Conservation (phyloP, 2,329 filamentous ascomycete genomes). For the Venturiaceae sp. region DNA sequence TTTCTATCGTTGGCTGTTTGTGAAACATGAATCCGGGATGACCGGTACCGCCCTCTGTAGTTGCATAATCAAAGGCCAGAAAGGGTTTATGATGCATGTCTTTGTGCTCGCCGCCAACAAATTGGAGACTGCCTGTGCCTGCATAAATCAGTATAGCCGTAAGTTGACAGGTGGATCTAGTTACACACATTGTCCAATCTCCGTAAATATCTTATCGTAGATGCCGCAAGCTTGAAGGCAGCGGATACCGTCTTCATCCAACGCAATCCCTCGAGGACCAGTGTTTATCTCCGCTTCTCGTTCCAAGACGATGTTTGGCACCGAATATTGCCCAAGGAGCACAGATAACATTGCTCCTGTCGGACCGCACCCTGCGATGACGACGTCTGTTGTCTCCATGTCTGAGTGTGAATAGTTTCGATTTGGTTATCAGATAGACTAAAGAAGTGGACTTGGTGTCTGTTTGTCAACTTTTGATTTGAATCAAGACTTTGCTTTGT, state of each 20-base stretch:
- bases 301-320: constrained; percentile 20
- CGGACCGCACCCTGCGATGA: constrained; percentile 26
- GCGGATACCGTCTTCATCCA: constrained; percentile 24
- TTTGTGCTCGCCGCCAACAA: constrained; percentile 10
- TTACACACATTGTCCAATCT: constrained; percentile 20
- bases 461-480: too few relatives aligned
- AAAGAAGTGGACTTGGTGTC: too few relatives aligned
- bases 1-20: not conserved
- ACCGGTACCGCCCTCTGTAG: not conserved
- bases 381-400: constrained; percentile 15
- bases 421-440: too few relatives aligned
- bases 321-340: constrained; percentile 16
- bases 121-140: constrained; percentile 15
- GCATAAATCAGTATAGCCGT: too few relatives aligned
- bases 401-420: too few relatives aligned
- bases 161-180: too few relatives aligned
- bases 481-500: too few relatives aligned
- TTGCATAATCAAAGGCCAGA: not conserved
- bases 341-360: constrained; percentile 21
- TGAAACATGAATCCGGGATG: not conserved
- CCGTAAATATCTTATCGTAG: constrained; percentile 16
- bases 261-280: constrained; percentile 22
- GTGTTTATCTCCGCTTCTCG: constrained; percentile 19
- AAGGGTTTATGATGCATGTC: not conserved
- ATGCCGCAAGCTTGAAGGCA: constrained; percentile 19